phyloP scores from a whole-genome alignment of 768 basidiomycete genomes.

The Amanita thiersii region DNA sequence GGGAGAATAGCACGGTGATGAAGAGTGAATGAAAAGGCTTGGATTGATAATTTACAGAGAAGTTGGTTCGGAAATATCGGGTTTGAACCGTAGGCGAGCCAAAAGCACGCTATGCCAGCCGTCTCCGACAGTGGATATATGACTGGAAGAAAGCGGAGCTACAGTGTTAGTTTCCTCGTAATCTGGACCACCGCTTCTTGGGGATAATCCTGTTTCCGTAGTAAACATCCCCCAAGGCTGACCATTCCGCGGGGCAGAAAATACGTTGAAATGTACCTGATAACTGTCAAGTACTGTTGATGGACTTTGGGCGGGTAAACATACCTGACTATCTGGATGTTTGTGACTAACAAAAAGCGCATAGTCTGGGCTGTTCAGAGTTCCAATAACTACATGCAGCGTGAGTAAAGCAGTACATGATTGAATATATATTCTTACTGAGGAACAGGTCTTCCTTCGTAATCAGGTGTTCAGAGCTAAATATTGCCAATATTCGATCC shows the following conservation, averaged over 20 bases:
- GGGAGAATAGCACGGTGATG: not conserved
- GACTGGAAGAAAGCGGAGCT: slow-evolving; percentile 22
- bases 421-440: slow-evolving; percentile 20
- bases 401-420: not conserved
- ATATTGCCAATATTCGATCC: slow-evolving; percentile 41
- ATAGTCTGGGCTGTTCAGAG: slow-evolving; percentile 56
- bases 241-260: slow-evolving; percentile 28
- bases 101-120: slow-evolving; percentile 40
- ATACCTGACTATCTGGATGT: slow-evolving; percentile 54
- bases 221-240: slow-evolving; percentile 54
- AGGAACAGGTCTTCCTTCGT: slow-evolving; percentile 39
- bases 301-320: not conserved
- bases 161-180: slow-evolving; percentile 23
- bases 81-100: slow-evolving; percentile 41
- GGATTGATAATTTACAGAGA: slow-evolving; percentile 16
- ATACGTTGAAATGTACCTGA: slow-evolving; percentile 48
- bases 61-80: slow-evolving; percentile 36
- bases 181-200: slow-evolving; percentile 25
- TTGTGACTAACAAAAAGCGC: slow-evolving; percentile 69
- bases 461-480: slow-evolving; percentile 27
- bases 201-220: slow-evolving; percentile 25
- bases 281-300: not conserved
- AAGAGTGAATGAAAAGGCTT: not conserved
- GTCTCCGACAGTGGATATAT: slow-evolving; percentile 30
- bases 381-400: slow-evolving; percentile 36